Base-by-base conservation (phyloP, 2,329 filamentous ascomycete species). In the Tolypocladium cylindrosporum region DNA sequence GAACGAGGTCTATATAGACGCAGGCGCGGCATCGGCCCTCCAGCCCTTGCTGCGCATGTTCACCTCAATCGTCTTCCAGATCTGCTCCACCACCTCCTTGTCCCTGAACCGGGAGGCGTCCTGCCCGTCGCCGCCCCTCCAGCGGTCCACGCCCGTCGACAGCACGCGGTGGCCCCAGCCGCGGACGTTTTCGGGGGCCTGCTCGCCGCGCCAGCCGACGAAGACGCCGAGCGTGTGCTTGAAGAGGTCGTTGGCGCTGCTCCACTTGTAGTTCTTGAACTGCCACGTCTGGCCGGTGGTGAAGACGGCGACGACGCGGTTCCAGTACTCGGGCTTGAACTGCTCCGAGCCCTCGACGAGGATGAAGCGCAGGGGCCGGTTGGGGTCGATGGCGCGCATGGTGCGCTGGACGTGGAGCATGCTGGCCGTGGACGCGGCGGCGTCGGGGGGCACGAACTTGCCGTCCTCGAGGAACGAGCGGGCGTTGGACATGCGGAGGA, bases 261-360 rank as follows among this genome's bases (percentile, higher is more conserved):
- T 87, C 91, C 94, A 99, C 74, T 96, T 96, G 82, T 99, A 99
- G 64, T 86, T 89, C 76, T 97, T 96, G 77, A 99, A 99, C 75
- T 99, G 94, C 94, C 94, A 99, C 11, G 88, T 86, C 76, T 99
- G 94, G 40, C 94, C 94, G 0, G 94, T 99, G 0, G 94, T 99
- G 75, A 99, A 97, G 58, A 99, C 92, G 14, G 90, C 94, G 1
- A 97, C 94, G 8, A 99, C 89, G 55, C 92, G 87, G 67, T 87
- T 87, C 94, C 94, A 99, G 78, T 97, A 97, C 70, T 97, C 92
- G 0, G 94, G 94, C 72, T 96, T 96, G 82, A 99, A 99, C 72
- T 94, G 89, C 69, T 95, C 88, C 0, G 92, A 89, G 21, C 87
- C 88, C 72, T 99, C 94, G 57, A 97, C 93, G 43, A 99, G 85